Evolutionary conservation across 176 grass and related monocot species (phyloP).

Genomic region (Poa annua): DNA sequence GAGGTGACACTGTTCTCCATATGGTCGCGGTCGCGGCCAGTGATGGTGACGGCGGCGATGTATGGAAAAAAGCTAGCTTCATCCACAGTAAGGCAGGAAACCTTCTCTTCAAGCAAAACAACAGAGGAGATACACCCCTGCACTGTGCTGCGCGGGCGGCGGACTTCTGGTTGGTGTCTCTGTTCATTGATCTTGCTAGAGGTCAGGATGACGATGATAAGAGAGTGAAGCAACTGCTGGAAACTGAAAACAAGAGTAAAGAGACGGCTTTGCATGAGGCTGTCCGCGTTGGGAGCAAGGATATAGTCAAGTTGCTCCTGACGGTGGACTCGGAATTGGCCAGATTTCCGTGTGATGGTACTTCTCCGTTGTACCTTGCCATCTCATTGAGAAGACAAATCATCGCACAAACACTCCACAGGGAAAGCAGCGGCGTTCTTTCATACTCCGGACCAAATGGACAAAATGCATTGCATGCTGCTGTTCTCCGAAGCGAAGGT

Average conservation of each 20-base stretch:
- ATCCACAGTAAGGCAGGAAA: too few relatives aligned
- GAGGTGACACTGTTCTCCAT: too few relatives aligned
- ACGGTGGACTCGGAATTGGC: neutral
- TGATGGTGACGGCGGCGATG: too few relatives aligned
- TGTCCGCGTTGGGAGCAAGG: neutral
- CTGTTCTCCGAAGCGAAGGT: neutral
- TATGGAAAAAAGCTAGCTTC: too few relatives aligned
- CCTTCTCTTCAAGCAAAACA: too few relatives aligned
- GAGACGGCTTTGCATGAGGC: neutral
- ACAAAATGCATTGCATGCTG: constrained; percentile 14
- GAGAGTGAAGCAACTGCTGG: neutral
- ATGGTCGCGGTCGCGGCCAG: too few relatives aligned
- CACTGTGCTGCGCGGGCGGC: too few relatives aligned
- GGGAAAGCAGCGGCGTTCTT: neutral
- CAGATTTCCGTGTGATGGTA: neutral
- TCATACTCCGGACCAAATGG: neutral
- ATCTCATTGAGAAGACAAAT: rapidly evolving
- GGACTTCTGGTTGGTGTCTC: too few relatives aligned
- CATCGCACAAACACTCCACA: neutral
- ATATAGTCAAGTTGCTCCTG: neutral
- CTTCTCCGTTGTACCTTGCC: constrained; percentile 3
- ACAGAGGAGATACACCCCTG: too few relatives aligned
- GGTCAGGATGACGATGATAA: neutral
- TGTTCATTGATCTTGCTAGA: too few relatives aligned
- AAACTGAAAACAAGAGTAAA: neutral